Conservation (phyloP, 805 yeast genomes). For the Kodamaea nitidulidarum region DNA sequence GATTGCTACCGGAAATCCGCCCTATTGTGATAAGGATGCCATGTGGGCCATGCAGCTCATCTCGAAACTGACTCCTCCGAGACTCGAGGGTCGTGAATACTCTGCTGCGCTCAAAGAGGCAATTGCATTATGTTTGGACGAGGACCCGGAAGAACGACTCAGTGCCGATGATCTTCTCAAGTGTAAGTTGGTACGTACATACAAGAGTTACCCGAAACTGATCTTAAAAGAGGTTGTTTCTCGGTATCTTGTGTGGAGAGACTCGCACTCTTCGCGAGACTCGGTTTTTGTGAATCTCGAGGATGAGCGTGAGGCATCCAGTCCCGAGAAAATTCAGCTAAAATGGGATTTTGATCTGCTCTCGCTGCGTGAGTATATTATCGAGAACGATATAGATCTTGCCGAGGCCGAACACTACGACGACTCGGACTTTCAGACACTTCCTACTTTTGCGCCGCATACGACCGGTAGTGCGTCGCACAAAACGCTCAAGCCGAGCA, state of each 20-base stretch:
- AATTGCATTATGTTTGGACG: constrained; percentile 89
- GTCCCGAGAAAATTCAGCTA: constrained; percentile 37
- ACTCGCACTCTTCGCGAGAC: constrained; percentile 53
- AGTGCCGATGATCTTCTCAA: constrained; percentile 79
- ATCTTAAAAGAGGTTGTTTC: constrained; percentile 70
- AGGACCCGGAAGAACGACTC: constrained; percentile 84
- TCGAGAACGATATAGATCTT: constrained; percentile 61
- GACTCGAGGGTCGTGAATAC: constrained; percentile 86
- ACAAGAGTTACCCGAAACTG: constrained; percentile 56
- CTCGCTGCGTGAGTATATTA: constrained; percentile 66
- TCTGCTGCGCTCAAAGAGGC: constrained; percentile 75
- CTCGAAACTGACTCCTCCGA: constrained; percentile 89
- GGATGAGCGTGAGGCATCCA: constrained; percentile 12
- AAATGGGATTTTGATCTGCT: constrained; percentile 91
- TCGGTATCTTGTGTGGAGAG: constrained; percentile 73
- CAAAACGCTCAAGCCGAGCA: constrained; percentile 2
- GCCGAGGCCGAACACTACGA: constrained; percentile 21
- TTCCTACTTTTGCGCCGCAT: constrained; percentile 10
- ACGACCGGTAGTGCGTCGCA: constrained; percentile 13
- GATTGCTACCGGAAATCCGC: constrained; percentile 96
- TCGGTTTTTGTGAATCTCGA: constrained; percentile 36
- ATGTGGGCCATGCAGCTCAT: constrained; percentile 91
- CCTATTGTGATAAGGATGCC: constrained; percentile 93
- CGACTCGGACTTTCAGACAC: constrained; percentile 16
- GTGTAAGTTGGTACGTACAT: constrained; percentile 64